Evolutionary conservation across 352 stramenopile species (phyloP).

Genomic region (Phytophthora kernoviae): DNA sequence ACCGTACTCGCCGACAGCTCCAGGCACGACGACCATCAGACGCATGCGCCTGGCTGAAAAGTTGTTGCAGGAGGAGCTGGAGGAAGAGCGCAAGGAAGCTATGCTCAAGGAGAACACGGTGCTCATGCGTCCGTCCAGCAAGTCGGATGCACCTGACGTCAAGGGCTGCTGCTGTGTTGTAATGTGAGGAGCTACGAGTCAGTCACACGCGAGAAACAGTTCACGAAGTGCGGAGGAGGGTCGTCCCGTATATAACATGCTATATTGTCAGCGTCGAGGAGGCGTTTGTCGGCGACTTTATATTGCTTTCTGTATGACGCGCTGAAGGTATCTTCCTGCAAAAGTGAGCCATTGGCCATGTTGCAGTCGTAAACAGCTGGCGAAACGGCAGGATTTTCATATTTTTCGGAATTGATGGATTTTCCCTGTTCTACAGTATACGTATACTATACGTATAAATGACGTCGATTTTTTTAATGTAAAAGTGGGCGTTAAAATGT

Average conservation of each 20-base stretch:
- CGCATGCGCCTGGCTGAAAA: constrained; percentile 71
- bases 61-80: constrained; percentile 62
- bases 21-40: constrained; percentile 61
- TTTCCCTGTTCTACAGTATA: too few species aligned
- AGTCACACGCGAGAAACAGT: too few species aligned
- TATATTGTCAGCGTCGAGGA: too few species aligned
- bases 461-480: too few species aligned
- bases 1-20: constrained; percentile 70
- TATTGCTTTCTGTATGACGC: constrained; percentile 15
- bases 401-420: neutral
- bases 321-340: neutral
- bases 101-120: constrained; percentile 60
- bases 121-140: constrained; percentile 35
- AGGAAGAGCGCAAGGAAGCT: constrained; percentile 57
- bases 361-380: neutral
- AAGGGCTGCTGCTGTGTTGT: constrained; percentile 64
- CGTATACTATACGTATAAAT: too few species aligned
- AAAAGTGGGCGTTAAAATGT: too few species aligned
- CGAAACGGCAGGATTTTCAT: constrained; percentile 23
- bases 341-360: too few species aligned
- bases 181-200: constrained; percentile 41
- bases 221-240: too few species aligned
- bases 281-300: neutral
- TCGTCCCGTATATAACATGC: too few species aligned
- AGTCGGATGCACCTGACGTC: constrained; percentile 30